Evolutionary conservation across 352 stramenopile genomes (phyloP).

Genomic region (Peronospora belbahrii): DNA sequence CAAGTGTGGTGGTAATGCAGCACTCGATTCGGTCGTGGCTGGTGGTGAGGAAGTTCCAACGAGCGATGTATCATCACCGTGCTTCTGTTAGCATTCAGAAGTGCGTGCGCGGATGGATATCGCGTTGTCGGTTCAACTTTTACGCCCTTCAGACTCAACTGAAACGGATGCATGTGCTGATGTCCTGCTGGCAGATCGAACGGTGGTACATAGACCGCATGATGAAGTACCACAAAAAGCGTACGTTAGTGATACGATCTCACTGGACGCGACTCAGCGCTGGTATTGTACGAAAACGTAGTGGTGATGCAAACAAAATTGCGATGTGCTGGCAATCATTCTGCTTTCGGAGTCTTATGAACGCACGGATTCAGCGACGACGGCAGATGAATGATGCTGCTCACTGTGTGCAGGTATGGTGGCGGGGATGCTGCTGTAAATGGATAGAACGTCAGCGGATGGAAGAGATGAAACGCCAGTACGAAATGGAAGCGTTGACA

Average conservation of each 20-base stretch:
- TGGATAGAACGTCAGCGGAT: conserved; percentile 22
- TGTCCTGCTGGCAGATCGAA: conserved; percentile 47
- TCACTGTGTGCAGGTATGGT: conserved; percentile 35
- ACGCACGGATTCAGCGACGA: conserved; percentile 19
- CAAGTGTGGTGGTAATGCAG: conserved; percentile 16
- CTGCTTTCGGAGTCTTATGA: conserved; percentile 18
- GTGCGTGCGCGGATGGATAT: conserved; percentile 31
- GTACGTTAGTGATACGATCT: conserved; percentile 18
- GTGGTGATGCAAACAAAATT: conserved; percentile 20
- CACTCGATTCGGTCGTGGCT: conserved; percentile 15
- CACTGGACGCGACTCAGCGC: conserved; percentile 29
- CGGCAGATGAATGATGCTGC: conserved; percentile 9
- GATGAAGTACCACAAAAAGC: conserved; percentile 19
- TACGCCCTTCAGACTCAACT: conserved; percentile 33
- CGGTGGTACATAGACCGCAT: conserved; percentile 32
- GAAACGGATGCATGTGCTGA: conserved; percentile 26
- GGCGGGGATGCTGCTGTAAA: conserved; percentile 31
- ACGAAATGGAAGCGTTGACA: conserved; percentile 19
- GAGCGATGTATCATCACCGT: conserved; percentile 12
- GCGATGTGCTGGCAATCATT: conserved; percentile 27
- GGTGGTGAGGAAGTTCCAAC: conserved; percentile 7
- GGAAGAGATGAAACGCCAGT: conserved; percentile 22
- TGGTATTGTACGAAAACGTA: conserved; percentile 25
- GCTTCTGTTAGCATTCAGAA: conserved; percentile 41
- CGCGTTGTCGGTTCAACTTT: conserved; percentile 38